Base-by-base conservation (phyloP, 2,329 filamentous ascomycete genomes). In the Cordyceps sp. region DNA sequence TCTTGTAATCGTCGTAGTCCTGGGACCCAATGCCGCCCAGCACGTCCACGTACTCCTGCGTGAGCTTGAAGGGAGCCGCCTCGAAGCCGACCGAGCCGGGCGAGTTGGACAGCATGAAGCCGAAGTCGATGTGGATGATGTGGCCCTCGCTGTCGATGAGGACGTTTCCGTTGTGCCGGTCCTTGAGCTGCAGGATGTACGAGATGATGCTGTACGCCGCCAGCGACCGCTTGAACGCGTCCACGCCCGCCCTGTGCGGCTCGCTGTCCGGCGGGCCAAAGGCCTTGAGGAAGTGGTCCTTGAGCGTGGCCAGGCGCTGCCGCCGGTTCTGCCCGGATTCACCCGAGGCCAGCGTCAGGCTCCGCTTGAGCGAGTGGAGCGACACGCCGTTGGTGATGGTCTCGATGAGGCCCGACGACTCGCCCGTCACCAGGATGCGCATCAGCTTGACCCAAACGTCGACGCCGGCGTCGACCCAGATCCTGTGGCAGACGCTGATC, bases 381-480 rank as follows among this genome's bases (percentile, higher is more conserved):
- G 80, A 88, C 10, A 90, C 81, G 28, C 83, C 82, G 42, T 86
- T 88, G 25, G 81, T 86, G 45, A 90, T 90, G 5, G 82, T 90
- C 58, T 90, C 82, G 42, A 90, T 82, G 29, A 90, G 66, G 4
- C 82, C 82, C 2, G 79, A 86, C 8, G 78, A 82, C 57, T 88
- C 82, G 37, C 82, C 82, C 5, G 81, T 88, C 26, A 90, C 82
- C 32, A 90, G 60, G 33, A 90, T 90, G 33, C 81, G 73, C 82
- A 90, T 90, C 36, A 78, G 65, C 55, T 86, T 86, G 15, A 86
- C 79, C 82, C 83, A 90, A n/a, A 90, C 82, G 23, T 78, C 68
- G 21, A 81, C 71, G 18, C 64, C 59, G 13, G 79, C 76, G 39
- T 85, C 80, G 29, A 73, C 59, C 78, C 81, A 90, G 42, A 86